phyloP scores from a whole-genome alignment of 345 rosid genomes.

The Dipteronia dyeriana region DNA sequence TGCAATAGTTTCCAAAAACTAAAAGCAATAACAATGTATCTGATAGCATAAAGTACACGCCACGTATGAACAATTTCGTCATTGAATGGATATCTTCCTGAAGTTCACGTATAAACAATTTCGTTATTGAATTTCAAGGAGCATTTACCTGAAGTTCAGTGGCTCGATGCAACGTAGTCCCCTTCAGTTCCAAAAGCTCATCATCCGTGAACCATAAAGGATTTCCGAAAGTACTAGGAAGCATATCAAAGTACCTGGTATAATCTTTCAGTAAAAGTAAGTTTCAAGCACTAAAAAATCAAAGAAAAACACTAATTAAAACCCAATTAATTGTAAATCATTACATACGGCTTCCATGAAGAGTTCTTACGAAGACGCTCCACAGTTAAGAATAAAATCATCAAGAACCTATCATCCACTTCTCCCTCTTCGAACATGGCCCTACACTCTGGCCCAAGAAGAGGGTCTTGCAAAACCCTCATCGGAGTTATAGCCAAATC shows the following conservation, averaged over 20 bases:
- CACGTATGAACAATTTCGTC: background rate
- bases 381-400: conserved; percentile 70
- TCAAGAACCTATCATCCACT: conserved; percentile 88
- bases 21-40: background rate
- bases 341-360: conserved; percentile 86
- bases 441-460: conserved; percentile 80
- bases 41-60: background rate
- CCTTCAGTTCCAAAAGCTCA: conserved; percentile 74
- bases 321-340: background rate
- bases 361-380: conserved; percentile 79
- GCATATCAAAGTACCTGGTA: conserved; percentile 86
- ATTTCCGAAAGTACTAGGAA: conserved; percentile 74
- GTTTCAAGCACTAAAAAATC: background rate
- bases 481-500: conserved; percentile 90
- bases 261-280: conserved; percentile 24
- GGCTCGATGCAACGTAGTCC: conserved; percentile 75
- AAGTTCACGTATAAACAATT: conserved; percentile 27
- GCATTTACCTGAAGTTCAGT: conserved; percentile 70
- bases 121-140: background rate
- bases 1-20: background rate
- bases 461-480: conserved; percentile 95
- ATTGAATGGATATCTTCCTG: conserved; percentile 47
- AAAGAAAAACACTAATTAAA: background rate
- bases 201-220: conserved; percentile 89
- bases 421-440: conserved; percentile 78